Evolutionary conservation across 2,329 filamentous ascomycete genomes (phyloP).

Genomic region (Phialophora expanda): DNA sequence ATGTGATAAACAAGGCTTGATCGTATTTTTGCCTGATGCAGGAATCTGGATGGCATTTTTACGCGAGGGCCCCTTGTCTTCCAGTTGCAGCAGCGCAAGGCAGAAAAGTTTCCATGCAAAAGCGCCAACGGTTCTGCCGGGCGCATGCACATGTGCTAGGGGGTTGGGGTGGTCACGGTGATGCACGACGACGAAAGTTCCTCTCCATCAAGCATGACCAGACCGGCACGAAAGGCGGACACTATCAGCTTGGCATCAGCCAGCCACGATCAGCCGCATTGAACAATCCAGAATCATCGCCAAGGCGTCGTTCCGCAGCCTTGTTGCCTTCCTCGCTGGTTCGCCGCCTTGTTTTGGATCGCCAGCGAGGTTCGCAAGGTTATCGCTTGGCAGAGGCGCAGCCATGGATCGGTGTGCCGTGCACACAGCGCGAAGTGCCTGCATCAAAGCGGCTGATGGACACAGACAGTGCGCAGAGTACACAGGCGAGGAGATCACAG

Average conservation of each 20-base stretch:
- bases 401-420: background rate
- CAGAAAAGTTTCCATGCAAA: conserved; percentile 4
- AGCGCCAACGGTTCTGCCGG: background rate
- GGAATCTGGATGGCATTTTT: background rate
- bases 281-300: background rate
- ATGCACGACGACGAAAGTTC: background rate
- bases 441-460: background rate
- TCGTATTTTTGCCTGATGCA: background rate
- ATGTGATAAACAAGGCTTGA: background rate
- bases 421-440: background rate
- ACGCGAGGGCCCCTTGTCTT: background rate
- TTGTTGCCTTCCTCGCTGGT: background rate
- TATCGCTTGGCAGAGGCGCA: background rate
- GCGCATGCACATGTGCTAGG: background rate
- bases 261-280: background rate
- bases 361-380: background rate
- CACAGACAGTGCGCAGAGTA: background rate
- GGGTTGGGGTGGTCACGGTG: background rate
- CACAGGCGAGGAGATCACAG: background rate
- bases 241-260: conserved; percentile 12
- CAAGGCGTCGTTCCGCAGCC: background rate
- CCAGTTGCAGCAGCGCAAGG: background rate
- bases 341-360: background rate
- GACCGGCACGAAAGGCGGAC: background rate
- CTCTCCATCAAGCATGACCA: background rate